These are phyloP conservation scores for Schizochytrium sp. DNA, from an alignment of 108 stramenopile genomes.

Conservation along the genomic window DNA sequence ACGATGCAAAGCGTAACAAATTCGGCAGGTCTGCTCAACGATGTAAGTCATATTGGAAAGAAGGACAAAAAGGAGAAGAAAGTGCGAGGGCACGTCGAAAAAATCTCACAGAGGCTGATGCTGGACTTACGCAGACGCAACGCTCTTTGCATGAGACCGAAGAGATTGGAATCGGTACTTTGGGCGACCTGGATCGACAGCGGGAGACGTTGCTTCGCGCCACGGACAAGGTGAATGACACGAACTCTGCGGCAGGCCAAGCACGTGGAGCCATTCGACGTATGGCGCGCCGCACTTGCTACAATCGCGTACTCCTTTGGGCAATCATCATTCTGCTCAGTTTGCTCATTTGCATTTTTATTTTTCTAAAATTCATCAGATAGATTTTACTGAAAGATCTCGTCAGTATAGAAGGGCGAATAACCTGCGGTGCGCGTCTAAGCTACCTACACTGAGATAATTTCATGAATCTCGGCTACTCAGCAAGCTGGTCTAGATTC, in stretches of 20 bases:
- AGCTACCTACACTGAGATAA: too few relatives aligned
- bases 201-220: neutral
- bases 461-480: neutral
- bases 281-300: conserved; percentile 4
- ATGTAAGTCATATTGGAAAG: neutral
- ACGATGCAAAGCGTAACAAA: neutral
- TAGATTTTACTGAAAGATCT: neutral
- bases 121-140: neutral
- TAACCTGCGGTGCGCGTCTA: neutral
- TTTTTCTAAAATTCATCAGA: neutral
- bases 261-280: neutral
- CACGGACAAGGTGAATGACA: neutral
- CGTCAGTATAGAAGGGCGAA: neutral
- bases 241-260: neutral
- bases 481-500: neutral
- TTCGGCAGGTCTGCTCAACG: neutral
- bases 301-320: neutral
- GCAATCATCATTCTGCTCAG: neutral
- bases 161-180: neutral
- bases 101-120: too few relatives aligned
- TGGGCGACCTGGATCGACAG: neutral
- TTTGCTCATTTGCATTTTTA: neutral
- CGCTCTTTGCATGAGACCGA: neutral
- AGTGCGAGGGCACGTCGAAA: too few relatives aligned
- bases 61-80: neutral